Evolutionary conservation across 129 eudicot species (phyloP).

Genomic region (Centella asiatica): DNA sequence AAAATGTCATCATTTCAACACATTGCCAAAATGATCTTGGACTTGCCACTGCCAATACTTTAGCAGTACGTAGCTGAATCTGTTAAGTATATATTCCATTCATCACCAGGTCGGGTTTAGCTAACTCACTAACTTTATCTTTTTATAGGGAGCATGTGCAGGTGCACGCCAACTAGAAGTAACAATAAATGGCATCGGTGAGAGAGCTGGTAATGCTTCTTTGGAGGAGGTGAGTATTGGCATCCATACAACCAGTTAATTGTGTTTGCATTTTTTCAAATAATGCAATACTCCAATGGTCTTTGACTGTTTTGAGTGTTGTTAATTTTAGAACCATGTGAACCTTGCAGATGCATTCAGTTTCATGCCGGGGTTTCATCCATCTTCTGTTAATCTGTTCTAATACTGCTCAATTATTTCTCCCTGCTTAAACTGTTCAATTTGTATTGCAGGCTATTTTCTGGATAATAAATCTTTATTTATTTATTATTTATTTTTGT

Average conservation of each 20-base stretch:
- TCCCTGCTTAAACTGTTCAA: too few species aligned
- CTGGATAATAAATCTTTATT: too few species aligned
- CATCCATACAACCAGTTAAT: neutral
- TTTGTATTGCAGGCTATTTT: too few species aligned
- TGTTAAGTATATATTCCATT: neutral
- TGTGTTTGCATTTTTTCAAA: neutral
- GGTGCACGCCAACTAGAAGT: conserved; percentile 97
- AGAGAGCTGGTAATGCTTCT: conserved; percentile 97
- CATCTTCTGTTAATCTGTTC: too few species aligned
- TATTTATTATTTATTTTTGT: too few species aligned
- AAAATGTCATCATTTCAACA: conserved; percentile 78
- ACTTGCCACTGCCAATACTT: conserved; percentile 86
- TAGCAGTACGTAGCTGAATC: conserved; percentile 39
- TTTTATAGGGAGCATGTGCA: conserved; percentile 64
- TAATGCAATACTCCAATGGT: too few species aligned
- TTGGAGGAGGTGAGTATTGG: conserved; percentile 68
- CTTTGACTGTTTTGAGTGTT: too few species aligned
- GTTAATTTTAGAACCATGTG: too few species aligned
- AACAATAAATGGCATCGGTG: conserved; percentile 93
- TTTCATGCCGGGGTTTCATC: too few species aligned
- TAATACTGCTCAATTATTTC: too few species aligned
- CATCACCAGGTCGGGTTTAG: neutral
- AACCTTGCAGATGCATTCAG: too few species aligned
- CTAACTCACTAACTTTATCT: conserved; percentile 5
- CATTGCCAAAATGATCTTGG: conserved; percentile 97